phyloP scores from a whole-genome alignment of 768 basidiomycete species.

The Holtermanniella nyarrowii region DNA sequence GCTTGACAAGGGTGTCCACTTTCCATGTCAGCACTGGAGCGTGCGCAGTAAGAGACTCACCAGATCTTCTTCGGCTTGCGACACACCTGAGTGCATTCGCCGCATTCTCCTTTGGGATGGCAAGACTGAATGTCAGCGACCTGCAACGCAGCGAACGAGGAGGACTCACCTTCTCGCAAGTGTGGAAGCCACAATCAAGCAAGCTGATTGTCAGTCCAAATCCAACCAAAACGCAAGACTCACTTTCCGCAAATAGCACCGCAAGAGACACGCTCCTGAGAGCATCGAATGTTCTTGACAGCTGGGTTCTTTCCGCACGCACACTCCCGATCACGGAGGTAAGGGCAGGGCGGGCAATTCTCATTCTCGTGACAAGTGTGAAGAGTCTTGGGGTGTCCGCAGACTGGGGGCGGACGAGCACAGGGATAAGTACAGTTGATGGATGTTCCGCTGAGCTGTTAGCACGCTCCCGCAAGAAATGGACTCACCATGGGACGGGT shows the following conservation, averaged over 20 bases:
- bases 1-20: slow-evolving; percentile 61
- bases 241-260: slow-evolving; percentile 70
- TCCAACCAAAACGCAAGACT: too few species aligned
- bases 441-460: slow-evolving; percentile 26
- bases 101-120: slow-evolving; percentile 66
- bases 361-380: slow-evolving; percentile 76
- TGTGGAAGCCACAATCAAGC: slow-evolving; percentile 78
- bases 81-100: slow-evolving; percentile 63
- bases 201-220: slow-evolving; percentile 42
- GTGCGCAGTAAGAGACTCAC: slow-evolving; percentile 43
- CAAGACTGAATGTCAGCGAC: too few species aligned
- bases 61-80: slow-evolving; percentile 80
- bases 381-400: slow-evolving; percentile 67
- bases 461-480: neutral
- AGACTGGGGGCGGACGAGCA: slow-evolving; percentile 55
- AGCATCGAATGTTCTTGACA: slow-evolving; percentile 71
- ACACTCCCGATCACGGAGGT: slow-evolving; percentile 66
- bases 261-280: slow-evolving; percentile 75
- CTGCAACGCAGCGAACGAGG: too few species aligned
- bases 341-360: slow-evolving; percentile 77
- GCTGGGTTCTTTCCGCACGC: slow-evolving; percentile 74
- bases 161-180: slow-evolving; percentile 73
- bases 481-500: slow-evolving; percentile 76
- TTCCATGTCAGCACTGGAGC: slow-evolving; percentile 48
- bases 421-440: slow-evolving; percentile 76